Base-by-base conservation (phyloP, 1,284 basidiomycete species). In the Ganoderma meredithae region DNA sequence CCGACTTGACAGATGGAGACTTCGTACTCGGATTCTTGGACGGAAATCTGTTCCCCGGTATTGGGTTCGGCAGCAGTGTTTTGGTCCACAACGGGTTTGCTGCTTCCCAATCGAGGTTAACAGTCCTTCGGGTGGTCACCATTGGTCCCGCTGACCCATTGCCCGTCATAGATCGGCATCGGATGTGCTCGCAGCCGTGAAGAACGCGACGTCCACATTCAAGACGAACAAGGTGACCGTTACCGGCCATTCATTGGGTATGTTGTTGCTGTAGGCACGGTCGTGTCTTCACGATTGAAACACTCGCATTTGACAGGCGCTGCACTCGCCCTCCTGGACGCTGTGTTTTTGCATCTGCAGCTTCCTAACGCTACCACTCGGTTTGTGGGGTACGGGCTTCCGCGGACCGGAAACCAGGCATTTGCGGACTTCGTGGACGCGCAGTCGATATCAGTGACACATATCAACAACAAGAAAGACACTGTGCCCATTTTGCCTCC, bases 341-440 rank as follows among this genome's bases (percentile, higher is more conserved):
- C 81, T 0, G 80, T 86, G 10, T 85, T 81, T 73, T 77, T 88
- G 22, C 81, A 82, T 3, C 74, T 84, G 25, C 82, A 85, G 65
- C 76, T 88, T 5, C 64, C 78, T 82, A 73, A 71, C 3, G 79
- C 79, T 1, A 77, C 73, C 2, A 78, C 85, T 73, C 79, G 77
- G 65, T 81, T 81, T 41, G 74, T 86, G 41, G 80, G 76, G 0
- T 87, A 84, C 69, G 83, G 84, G 17, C 80, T 88, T 75, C 90
- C 90, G 25, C 83, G 90, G 49, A 89, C 76, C 81, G 86, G 85
- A 85, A 67, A 90, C 87, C 58, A 91, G 88, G 75, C 80, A 81
- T 76, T 86, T 77, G 88, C 88, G 0, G 70, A 88, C 72, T 89
- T 85, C 68, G 83, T 91, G n/a, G 88, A 91, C 72, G 75, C 85